A percentile compares a stretch with the other conserved stretches of the same genome.
Conservation (phyloP, 2,329 filamentous ascomycete species). For the Teratosphaeria destructans region DNA sequence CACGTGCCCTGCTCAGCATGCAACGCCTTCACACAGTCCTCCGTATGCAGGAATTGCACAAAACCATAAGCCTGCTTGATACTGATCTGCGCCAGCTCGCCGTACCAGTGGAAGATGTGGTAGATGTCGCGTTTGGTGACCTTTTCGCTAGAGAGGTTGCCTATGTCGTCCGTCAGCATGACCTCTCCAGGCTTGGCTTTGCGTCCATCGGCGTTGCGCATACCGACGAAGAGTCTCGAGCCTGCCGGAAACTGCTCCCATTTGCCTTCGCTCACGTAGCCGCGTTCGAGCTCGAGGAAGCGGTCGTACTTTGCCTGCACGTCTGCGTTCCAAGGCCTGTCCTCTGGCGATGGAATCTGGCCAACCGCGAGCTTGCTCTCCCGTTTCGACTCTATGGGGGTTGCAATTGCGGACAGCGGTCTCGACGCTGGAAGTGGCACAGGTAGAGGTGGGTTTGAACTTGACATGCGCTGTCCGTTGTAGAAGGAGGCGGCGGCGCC, state of each 20-base stretch:
- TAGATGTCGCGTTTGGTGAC: conserved; percentile 92
- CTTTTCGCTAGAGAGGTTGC: conserved; percentile 84
- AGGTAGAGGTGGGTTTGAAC: conserved; percentile 1
- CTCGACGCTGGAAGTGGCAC: conserved; percentile 2
- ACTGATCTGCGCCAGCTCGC: conserved; percentile 83
- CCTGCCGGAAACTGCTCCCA: conserved; percentile 73
- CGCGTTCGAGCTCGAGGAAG: conserved; percentile 62
- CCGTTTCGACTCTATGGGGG: conserved; percentile 17
- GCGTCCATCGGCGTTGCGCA: conserved; percentile 18
- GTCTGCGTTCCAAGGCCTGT: conserved; percentile 44
- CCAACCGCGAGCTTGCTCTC: conserved; percentile 21
- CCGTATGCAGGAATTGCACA: conserved; percentile 75
- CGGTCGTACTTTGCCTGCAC: conserved; percentile 59
- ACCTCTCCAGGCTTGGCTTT: conserved; percentile 1
- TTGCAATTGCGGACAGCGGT: background rate
- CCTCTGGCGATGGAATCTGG: conserved; percentile 31
- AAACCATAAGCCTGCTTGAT: conserved; percentile 97
- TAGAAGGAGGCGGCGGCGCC: background rate
- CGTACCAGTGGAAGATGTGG: conserved; percentile 76
- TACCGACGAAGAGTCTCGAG: conserved; percentile 73
- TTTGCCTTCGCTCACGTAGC: conserved; percentile 65
- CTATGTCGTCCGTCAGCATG: conserved; percentile 32
- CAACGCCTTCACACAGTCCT: conserved; percentile 65
- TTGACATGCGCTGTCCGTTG: background rate
- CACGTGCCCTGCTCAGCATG: conserved; percentile 68